Evolutionary conservation across 2,329 filamentous ascomycete species (phyloP), one percentile per base, ranked within the genome.

Genomic region (Cordyceps cicadae): DNA sequence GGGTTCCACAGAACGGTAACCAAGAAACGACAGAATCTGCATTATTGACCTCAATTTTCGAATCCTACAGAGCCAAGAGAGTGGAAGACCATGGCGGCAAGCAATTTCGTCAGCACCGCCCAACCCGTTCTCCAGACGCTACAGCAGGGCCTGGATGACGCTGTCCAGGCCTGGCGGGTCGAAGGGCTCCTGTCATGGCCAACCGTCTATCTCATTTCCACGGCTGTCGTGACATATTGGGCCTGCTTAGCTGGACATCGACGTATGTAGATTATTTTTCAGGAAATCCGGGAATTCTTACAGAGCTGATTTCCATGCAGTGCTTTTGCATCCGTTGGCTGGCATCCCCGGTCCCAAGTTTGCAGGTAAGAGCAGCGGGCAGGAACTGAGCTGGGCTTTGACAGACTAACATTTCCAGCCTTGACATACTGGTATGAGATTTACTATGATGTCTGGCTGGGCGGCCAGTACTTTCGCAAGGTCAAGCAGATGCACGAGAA

Each of bases 351-450:
- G 53, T 2, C 53, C 53, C 17, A 54, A 54, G 9, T 45, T 54
- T 12, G 53, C 53, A 11, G 53, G 53, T 54, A 34, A 54, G 53
- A 45, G 24, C 34, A 14, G 4, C 34, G 14, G 34, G 2, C 34
- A 37, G 24, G 24, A 2, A 24, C 14, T 37, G n/a, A 24, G 24
- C 24, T 24, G 24, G 24, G 4, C 24, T 24, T 24, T 24, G 24
- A 5, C 15, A n/a, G 26, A 34, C 51, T 54, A 29, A 54, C 26
- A 2, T n/a, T 26, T 12, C 17, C 24, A 54, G 53, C 53, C 11
- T 54, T 54, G 24, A 54, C 53, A 1, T 54, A 54, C 15, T 54
- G 53, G 53, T 54, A 54, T 15, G 53, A 54, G 53, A 54, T 54
- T 9, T 54, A 54, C 24, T 54, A 54, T 3, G 53, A 54, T 15